Evolutionary conservation across 2,329 filamentous ascomycete species (phyloP).

Genomic region (Colletotrichum agaves): DNA sequence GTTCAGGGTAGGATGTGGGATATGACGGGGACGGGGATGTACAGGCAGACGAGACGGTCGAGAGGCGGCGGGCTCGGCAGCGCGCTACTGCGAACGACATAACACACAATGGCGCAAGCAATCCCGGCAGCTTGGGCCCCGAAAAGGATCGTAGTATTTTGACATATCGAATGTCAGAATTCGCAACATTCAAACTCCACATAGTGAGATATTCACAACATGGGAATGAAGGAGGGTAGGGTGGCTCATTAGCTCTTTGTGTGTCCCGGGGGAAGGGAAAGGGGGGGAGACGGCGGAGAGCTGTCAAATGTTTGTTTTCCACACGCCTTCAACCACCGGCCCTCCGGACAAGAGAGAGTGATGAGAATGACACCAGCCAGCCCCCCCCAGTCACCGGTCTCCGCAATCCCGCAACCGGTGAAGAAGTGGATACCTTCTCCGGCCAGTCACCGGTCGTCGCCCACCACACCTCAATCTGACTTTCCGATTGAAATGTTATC

Average conservation of each 20-base stretch:
- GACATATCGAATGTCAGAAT: constrained; percentile 31
- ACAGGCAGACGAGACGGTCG: background rate
- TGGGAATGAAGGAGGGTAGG: constrained; percentile 12
- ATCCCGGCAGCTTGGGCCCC: constrained; percentile 16
- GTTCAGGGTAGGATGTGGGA: background rate
- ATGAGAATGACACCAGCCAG: background rate
- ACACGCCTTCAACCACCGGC: background rate
- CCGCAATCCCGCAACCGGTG: constrained; percentile 31
- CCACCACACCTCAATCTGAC: constrained; percentile 19
- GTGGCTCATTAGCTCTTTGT: background rate
- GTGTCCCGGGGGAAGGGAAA: background rate
- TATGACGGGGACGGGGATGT: background rate
- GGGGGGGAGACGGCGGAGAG: too few species aligned
- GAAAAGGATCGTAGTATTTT: constrained; percentile 3
- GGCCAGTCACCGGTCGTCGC: constrained; percentile 33
- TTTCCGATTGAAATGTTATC: background rate
- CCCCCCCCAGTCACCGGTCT: constrained; percentile 33
- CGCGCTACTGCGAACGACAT: constrained; percentile 15
- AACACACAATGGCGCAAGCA: background rate
- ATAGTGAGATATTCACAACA: background rate
- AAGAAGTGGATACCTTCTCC: constrained; percentile 32
- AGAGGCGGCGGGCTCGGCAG: background rate
- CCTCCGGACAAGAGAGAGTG: background rate
- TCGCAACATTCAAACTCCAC: background rate
- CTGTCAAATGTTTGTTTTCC: background rate